Conservation (phyloP, 2,329 filamentous ascomycete genomes). For the Fusarium albidum region DNA sequence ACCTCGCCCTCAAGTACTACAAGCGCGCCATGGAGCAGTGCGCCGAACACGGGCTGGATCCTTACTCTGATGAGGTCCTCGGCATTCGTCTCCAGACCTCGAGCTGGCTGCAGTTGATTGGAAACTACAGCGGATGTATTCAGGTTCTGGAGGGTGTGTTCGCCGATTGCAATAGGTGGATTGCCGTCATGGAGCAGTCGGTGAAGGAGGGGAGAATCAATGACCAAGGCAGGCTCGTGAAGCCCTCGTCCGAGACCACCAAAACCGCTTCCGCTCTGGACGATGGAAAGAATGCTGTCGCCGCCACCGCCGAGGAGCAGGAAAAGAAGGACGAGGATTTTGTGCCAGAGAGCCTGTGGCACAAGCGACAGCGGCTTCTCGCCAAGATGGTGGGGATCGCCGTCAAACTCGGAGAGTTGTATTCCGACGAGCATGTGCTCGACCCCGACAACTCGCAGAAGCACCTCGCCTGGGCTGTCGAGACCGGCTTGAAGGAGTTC, state of each 20-base stretch:
- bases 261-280: constrained; percentile 8
- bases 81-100: constrained; percentile 87
- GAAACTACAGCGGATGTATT: constrained; percentile 74
- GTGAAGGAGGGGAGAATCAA: constrained; percentile 57
- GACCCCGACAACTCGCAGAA: constrained; percentile 75
- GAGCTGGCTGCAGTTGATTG: constrained; percentile 79
- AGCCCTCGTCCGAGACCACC: constrained; percentile 20
- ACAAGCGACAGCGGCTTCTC: constrained; percentile 71
- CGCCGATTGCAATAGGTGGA: constrained; percentile 71
- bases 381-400: constrained; percentile 78
- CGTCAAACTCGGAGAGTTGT: constrained; percentile 86
- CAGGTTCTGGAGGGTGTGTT: constrained; percentile 81
- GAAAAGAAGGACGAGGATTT: constrained; percentile 38
- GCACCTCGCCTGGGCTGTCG: constrained; percentile 82
- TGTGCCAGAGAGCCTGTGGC: constrained; percentile 59
- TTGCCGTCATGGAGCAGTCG: constrained; percentile 61
- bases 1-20: constrained; percentile 84
- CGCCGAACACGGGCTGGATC: constrained; percentile 78
- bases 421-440: constrained; percentile 78
- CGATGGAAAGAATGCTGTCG: constrained; percentile 3
- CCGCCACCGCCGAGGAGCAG: constrained; percentile 31
- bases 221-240: constrained; percentile 47
- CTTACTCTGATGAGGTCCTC: constrained; percentile 89
- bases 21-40: constrained; percentile 79
- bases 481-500: constrained; percentile 79